Conservation (phyloP, 2,329 filamentous ascomycete species). For the Aspergillus sp. region DNA sequence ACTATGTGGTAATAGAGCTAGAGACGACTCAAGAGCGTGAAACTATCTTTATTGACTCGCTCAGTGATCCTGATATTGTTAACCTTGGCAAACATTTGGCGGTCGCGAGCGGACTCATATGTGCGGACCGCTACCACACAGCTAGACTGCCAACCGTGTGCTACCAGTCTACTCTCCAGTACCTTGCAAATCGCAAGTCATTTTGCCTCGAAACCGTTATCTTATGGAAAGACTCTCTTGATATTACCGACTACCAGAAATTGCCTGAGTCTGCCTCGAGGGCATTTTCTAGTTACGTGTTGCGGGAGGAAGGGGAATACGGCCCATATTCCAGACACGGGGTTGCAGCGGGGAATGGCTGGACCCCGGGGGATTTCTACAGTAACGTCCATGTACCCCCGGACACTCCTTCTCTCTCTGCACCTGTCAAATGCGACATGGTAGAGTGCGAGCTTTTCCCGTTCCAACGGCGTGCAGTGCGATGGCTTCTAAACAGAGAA, state of each 20-base stretch:
- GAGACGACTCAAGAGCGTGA: constrained; percentile 15
- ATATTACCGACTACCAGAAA: constrained; percentile 22
- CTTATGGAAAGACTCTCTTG: constrained; percentile 37
- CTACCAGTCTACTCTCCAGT: constrained; percentile 32
- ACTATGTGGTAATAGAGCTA: constrained; percentile 23
- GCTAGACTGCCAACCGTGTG: constrained; percentile 24
- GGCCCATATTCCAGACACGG: neutral
- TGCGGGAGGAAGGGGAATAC: constrained; percentile 20
- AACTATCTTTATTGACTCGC: constrained; percentile 20
- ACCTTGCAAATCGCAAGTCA: constrained; percentile 15
- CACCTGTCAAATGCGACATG: constrained; percentile 34
- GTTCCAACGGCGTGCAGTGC: constrained; percentile 48
- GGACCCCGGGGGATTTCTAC: constrained; percentile 47
- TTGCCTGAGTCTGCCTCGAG: constrained; percentile 16
- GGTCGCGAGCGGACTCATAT: constrained; percentile 19
- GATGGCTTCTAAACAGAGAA: constrained; percentile 49
- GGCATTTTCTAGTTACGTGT: constrained; percentile 31
- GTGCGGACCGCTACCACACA: constrained; percentile 27
- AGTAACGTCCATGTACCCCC: constrained; percentile 48
- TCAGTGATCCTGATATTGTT: constrained; percentile 16
- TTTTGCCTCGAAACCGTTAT: constrained; percentile 31
- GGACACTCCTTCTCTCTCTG: constrained; percentile 30
- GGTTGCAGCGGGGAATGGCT: constrained; percentile 12
- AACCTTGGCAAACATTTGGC: constrained; percentile 25
- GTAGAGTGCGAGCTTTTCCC: constrained; percentile 46